Evolutionary conservation across 2,329 filamentous ascomycete genomes (phyloP), one percentile per base, ranked within the genome.

Genomic region (Fusarium sp.): DNA sequence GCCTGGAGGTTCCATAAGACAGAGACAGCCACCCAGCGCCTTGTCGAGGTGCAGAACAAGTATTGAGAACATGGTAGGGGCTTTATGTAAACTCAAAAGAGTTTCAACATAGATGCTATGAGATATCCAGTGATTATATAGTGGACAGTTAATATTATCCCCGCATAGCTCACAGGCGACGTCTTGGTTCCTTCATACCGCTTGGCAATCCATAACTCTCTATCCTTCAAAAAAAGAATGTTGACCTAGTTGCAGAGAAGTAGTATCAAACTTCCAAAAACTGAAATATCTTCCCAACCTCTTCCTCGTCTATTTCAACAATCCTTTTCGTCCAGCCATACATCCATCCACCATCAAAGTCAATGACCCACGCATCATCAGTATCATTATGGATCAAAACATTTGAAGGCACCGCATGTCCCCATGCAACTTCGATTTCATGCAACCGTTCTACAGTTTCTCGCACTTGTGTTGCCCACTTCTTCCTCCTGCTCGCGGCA

Each of bases 1-100:
- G 64, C 67, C 2, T 67, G 67, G 67, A 43, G 37, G 14, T 70
- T 70, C 9, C 64, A 67, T 18, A 67, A 70, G n/a, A 70, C 67
- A 1, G 30, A 64, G 39, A 67, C 66, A 5, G 59, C 50, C 2
- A 67, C 66, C 13, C 66, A 67, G 25, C 59, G 66, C 9, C 34
- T 62, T 20, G 27, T 67, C 0, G 23, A 45, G 13, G 58, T 41
- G 14, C 32, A 58, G 54, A 56, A 20, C 6, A 11, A 30, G 18
- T 18, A 58, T 10, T 58, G 1, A 35, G 5, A 14, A 6, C 39
- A 6, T 6, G 10, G 1, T 4, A 43, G 0, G 3, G 2, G n/a
- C n/a, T 13, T 43, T 43, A 3, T 43, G 16, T 10, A 9, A 18
- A 2, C 35, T 14, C 35, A 9, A 35, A 16, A 6, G 34, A 2